phyloP scores from a whole-genome alignment of 2,329 filamentous ascomycete genomes.

The Hirsutella thompsonii region DNA sequence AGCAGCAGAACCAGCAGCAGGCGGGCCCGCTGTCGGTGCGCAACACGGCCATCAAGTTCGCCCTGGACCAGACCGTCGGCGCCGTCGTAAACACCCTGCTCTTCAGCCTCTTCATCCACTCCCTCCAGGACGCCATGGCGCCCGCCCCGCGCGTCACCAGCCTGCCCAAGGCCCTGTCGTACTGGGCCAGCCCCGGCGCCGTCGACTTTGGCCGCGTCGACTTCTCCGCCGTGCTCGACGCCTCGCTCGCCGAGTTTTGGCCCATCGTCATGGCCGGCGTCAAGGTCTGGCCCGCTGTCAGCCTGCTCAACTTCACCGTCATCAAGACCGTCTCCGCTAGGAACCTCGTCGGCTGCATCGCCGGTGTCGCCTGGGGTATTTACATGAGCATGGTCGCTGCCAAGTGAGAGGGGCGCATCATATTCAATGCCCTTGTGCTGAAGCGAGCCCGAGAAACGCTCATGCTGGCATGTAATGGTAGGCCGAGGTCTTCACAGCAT shows the following conservation, averaged over 20 bases:
- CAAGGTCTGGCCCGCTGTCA: conserved; percentile 57
- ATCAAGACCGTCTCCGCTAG: conserved; percentile 59
- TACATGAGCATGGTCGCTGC: conserved; percentile 55
- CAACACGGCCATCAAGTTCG: conserved; percentile 55
- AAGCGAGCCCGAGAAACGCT: too few species aligned
- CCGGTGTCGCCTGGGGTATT: conserved; percentile 62
- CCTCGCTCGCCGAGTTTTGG: conserved; percentile 43
- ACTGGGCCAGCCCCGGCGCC: conserved; percentile 23
- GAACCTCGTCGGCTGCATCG: conserved; percentile 57
- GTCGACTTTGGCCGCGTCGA: conserved; percentile 33
- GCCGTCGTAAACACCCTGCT: conserved; percentile 51
- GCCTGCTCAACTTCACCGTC: conserved; percentile 53
- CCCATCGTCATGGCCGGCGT: conserved; percentile 55
- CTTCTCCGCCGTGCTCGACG: conserved; percentile 28
- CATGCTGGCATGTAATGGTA: too few species aligned
- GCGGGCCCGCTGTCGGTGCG: conserved; percentile 36
- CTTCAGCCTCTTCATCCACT: conserved; percentile 47
- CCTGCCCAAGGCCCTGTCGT: conserved; percentile 19
- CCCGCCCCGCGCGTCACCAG: conserved; percentile 23
- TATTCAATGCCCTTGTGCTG: not conserved
- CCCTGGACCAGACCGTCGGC: conserved; percentile 57
- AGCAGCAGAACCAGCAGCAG: too few species aligned
- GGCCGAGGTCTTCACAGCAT: too few species aligned
- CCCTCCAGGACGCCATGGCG: conserved; percentile 37
- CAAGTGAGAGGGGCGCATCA: conserved; percentile 7